These are phyloP conservation scores for Melanomma pulvis-pyrius DNA, from an alignment of 495 filamentous ascomycete genomes.

Conservation along the genomic window DNA sequence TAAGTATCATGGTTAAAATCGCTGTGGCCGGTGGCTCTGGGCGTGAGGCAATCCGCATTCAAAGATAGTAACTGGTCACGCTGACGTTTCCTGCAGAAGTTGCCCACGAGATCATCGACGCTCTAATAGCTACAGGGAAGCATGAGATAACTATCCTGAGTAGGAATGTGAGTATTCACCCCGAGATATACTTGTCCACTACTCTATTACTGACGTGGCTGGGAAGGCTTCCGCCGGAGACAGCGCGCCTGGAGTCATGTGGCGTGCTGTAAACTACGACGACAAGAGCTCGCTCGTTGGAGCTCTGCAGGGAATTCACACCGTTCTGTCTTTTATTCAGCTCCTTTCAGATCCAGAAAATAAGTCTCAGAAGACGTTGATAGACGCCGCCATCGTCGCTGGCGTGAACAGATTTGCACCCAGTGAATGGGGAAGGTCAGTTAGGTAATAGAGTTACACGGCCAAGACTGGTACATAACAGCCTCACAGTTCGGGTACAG, in stretches of 20 bases:
- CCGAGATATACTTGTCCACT: neutral
- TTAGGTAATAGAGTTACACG: neutral
- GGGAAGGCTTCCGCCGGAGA: constrained; percentile 27
- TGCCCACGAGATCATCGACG: constrained; percentile 58
- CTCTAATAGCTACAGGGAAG: constrained; percentile 52
- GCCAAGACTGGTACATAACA: neutral
- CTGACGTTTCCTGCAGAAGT: constrained; percentile 48
- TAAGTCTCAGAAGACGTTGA: constrained; percentile 47
- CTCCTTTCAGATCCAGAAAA: constrained; percentile 45
- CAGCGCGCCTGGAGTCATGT: constrained; percentile 24
- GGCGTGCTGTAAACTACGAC: constrained; percentile 48
- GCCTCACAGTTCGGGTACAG: constrained; percentile 29
- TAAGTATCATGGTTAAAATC: constrained; percentile 65
- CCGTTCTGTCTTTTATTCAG: constrained; percentile 58
- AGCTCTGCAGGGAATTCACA: constrained; percentile 54
- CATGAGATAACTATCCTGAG: constrained; percentile 57
- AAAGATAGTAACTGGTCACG: neutral
- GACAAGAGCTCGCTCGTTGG: constrained; percentile 45
- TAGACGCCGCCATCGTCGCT: constrained; percentile 41
- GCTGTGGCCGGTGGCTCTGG: constrained; percentile 58
- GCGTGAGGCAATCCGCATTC: constrained; percentile 43
- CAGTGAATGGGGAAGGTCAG: constrained; percentile 29
- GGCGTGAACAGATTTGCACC: constrained; percentile 34
- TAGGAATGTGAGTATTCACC: constrained; percentile 46
- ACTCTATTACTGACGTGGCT: constrained; percentile 1